Conservation (phyloP, 129 eudicot species). For the Flaveria brownii region DNA sequence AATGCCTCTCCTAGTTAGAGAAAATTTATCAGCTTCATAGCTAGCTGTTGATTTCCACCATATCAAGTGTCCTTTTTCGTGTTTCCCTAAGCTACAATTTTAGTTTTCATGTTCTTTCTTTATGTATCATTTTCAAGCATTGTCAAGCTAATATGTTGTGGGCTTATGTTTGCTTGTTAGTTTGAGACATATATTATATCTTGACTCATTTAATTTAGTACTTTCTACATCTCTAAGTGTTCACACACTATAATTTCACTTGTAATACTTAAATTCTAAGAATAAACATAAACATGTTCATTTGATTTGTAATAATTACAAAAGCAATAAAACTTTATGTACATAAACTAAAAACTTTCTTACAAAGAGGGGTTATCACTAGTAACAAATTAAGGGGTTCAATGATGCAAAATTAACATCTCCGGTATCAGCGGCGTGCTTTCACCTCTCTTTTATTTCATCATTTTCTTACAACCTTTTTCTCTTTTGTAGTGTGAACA, state of each 20-base stretch:
- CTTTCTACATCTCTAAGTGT: background rate
- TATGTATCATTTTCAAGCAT: constrained; percentile 17
- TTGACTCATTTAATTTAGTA: background rate
- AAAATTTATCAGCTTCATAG: constrained; percentile 84
- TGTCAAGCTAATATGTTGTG: constrained; percentile 13
- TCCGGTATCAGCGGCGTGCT: constrained; percentile 39
- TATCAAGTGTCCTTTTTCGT: constrained; percentile 24
- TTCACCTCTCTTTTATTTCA: constrained; percentile 1
- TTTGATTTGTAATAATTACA: background rate
- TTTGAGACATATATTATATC: background rate
- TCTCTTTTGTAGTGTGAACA: constrained; percentile 41
- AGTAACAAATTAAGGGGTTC: constrained; percentile 5
- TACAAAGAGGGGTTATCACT: background rate
- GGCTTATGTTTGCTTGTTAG: too few species aligned
- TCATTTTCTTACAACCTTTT: constrained; percentile 8
- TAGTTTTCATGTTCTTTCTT: constrained; percentile 3
- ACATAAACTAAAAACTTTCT: background rate
- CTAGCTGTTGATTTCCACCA: constrained; percentile 39
- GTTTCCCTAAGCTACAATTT: background rate
- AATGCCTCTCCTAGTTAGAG: constrained; percentile 43
- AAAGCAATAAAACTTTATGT: background rate
- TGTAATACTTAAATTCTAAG: background rate
- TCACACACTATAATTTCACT: background rate
- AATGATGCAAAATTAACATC: constrained; percentile 33
- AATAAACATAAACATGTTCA: background rate